Evolutionary conservation across 2,329 filamentous ascomycete species (phyloP).

Genomic region (Coniosporium tulheliwenetii): DNA sequence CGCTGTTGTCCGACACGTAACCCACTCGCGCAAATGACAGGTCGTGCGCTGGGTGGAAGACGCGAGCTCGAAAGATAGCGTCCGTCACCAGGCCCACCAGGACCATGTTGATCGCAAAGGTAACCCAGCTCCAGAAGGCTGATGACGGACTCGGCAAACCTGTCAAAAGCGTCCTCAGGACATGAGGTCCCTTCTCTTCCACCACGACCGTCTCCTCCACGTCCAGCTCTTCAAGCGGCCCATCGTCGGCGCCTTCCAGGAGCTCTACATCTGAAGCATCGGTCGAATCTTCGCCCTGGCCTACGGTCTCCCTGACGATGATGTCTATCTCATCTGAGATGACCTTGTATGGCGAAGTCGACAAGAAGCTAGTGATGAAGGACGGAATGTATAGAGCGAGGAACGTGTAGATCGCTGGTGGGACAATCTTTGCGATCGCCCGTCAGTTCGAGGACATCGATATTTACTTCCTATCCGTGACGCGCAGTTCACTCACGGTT

Average conservation of each 20-base stretch:
- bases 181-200: slow-evolving; percentile 38
- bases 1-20: slow-evolving; percentile 67
- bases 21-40: slow-evolving; percentile 78
- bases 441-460: not conserved
- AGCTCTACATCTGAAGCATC: slow-evolving; percentile 17
- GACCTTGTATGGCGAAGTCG: slow-evolving; percentile 15
- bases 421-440: slow-evolving; percentile 11
- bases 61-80: slow-evolving; percentile 56
- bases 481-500: not conserved
- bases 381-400: slow-evolving; percentile 30
- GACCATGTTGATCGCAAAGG: slow-evolving; percentile 55
- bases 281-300: slow-evolving; percentile 11
- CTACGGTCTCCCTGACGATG: slow-evolving; percentile 23
- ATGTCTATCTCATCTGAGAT: slow-evolving; percentile 18
- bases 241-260: slow-evolving; percentile 23
- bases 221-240: slow-evolving; percentile 31
- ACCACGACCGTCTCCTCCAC: slow-evolving; percentile 48
- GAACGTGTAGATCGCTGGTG: slow-evolving; percentile 18
- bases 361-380: slow-evolving; percentile 14
- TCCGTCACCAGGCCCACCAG: slow-evolving; percentile 60
- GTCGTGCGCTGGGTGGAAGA: slow-evolving; percentile 55
- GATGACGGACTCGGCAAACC: slow-evolving; percentile 65
- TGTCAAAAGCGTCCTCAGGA: slow-evolving; percentile 52
- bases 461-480: slow-evolving; percentile 14
- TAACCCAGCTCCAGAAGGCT: slow-evolving; percentile 46